Percentiles rank a stretch among this genome's conserved stretches.
These are phyloP conservation scores for Penicillium italicum DNA, from an alignment of 2,329 filamentous ascomycete genomes.

Conservation along the genomic window DNA sequence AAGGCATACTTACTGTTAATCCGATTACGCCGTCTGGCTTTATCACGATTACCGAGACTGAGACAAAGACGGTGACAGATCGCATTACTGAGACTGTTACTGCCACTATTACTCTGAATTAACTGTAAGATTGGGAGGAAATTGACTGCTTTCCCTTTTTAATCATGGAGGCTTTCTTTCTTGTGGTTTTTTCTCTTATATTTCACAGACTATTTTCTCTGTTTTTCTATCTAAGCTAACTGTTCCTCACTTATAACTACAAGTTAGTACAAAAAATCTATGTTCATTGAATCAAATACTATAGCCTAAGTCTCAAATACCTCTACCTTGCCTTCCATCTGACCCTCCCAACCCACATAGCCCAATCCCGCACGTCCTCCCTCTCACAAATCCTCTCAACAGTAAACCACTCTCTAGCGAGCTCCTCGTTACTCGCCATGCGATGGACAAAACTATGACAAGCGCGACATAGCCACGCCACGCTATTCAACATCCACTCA, in stretches of 20 bases:
- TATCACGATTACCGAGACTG: slow-evolving; percentile 13
- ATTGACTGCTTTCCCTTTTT: not conserved
- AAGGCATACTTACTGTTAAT: slow-evolving; percentile 8
- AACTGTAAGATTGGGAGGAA: not conserved
- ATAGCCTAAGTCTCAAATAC: slow-evolving; percentile 26
- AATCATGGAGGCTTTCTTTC: not conserved
- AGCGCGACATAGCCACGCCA: slow-evolving; percentile 80
- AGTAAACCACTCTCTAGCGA: slow-evolving; percentile 69
- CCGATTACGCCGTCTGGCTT: slow-evolving; percentile 15
- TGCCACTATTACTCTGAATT: slow-evolving; percentile 4
- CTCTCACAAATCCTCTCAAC: slow-evolving; percentile 67
- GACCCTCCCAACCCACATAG: slow-evolving; percentile 67
- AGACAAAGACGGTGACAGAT: slow-evolving; percentile 17
- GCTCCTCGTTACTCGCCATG: slow-evolving; percentile 70
- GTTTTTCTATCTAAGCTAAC: not conserved
- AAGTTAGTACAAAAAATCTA: not conserved
- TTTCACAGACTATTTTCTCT: not conserved
- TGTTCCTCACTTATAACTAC: not conserved
- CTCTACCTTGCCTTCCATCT: slow-evolving; percentile 65
- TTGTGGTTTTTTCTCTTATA: not conserved
- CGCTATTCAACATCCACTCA: slow-evolving; percentile 69
- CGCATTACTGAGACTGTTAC: slow-evolving; percentile 10
- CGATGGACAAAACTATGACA: slow-evolving; percentile 81
- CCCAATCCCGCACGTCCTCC: slow-evolving; percentile 69
- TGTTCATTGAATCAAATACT: no score